phyloP scores from a whole-genome alignment of 305 asterid species.

The Solanum hybrid region DNA sequence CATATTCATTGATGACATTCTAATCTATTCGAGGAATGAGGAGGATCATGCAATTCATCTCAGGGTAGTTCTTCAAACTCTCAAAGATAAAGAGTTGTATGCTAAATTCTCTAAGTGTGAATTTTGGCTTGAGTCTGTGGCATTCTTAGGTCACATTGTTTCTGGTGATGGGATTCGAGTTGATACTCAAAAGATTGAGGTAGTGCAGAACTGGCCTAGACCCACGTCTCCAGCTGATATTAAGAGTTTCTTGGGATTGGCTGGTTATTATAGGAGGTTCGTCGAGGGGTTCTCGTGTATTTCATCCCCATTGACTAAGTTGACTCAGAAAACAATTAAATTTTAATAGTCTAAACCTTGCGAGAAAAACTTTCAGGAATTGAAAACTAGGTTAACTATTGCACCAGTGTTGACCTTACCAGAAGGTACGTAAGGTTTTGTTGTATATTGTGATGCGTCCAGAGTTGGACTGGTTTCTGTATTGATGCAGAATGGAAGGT shows the following conservation, averaged over 20 bases:
- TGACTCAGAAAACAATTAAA: neutral
- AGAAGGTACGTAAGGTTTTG: neutral
- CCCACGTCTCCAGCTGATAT: neutral
- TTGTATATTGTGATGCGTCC: neutral
- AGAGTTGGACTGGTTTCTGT: neutral
- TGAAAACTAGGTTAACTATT: neutral
- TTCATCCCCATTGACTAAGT: neutral
- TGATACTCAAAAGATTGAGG: neutral
- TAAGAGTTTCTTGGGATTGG: neutral
- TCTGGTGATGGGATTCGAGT: neutral
- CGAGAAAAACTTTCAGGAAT: neutral
- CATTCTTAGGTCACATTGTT: neutral
- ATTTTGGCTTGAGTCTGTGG: neutral
- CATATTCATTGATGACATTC: neutral
- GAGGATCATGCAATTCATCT: neutral
- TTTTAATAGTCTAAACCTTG: neutral
- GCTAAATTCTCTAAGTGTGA: neutral
- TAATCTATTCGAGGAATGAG: neutral
- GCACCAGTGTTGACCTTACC: neutral
- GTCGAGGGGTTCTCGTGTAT: neutral
- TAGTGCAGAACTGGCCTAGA: neutral
- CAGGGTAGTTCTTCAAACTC: neutral
- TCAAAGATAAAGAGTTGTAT: neutral
- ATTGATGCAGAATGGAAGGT: neutral
- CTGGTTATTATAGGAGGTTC: neutral